Evolutionary conservation across 1,284 basidiomycete genomes (phyloP).

Genomic region (Ceratorhiza oryzae-sativae): DNA sequence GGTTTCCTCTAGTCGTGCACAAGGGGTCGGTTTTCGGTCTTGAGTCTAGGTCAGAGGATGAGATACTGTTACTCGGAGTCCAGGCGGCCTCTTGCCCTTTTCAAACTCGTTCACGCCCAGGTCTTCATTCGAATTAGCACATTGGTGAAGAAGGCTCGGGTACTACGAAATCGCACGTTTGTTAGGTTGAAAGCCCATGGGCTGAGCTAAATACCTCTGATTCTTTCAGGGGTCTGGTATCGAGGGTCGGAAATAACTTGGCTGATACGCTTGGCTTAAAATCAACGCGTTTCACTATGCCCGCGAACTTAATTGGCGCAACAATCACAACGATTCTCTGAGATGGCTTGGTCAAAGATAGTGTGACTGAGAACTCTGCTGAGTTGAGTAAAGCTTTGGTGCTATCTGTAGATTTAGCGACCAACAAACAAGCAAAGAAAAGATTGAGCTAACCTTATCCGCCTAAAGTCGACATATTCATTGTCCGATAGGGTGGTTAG

Average conservation of each 20-base stretch:
- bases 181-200: neutral
- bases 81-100: too few relatives aligned
- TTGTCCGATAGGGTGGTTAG: slow-evolving; percentile 74
- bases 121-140: too few relatives aligned
- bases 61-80: too few relatives aligned
- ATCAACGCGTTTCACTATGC: slow-evolving; percentile 59
- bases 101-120: too few relatives aligned
- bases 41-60: slow-evolving; percentile 43
- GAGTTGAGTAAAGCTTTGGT: slow-evolving; percentile 65
- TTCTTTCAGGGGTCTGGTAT: slow-evolving; percentile 72
- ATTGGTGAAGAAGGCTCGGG: too few relatives aligned
- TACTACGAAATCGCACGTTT: too few relatives aligned
- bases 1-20: neutral
- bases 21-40: slow-evolving; percentile 7
- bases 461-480: slow-evolving; percentile 75
- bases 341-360: slow-evolving; percentile 71
- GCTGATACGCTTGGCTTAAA: slow-evolving; percentile 66
- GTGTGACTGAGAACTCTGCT: slow-evolving; percentile 66
- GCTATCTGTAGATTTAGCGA: slow-evolving; percentile 52
- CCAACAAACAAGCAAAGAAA: slow-evolving; percentile 5
- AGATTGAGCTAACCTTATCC: slow-evolving; percentile 64
- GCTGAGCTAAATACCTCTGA: slow-evolving; percentile 53
- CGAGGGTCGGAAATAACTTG: slow-evolving; percentile 65
- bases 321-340: slow-evolving; percentile 70
- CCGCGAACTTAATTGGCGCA: slow-evolving; percentile 72